These are phyloP conservation scores for Pestalotiopsis fici DNA, from an alignment of 2,329 filamentous ascomycete genomes.

Conservation along the genomic window DNA sequence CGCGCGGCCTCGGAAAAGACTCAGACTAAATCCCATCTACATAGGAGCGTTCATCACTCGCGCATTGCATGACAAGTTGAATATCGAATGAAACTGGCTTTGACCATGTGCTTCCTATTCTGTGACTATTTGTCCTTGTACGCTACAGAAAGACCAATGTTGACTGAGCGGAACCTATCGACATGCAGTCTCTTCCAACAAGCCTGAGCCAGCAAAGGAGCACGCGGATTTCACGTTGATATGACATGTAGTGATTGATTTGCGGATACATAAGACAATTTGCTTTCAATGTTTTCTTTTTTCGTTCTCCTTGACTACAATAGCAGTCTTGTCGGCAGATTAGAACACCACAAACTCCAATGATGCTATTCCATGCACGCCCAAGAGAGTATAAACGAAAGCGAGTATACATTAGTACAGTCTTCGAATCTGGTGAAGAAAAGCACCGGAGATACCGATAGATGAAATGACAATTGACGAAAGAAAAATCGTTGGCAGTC, in stretches of 20 bases:
- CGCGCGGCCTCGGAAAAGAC: neutral
- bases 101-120: neutral
- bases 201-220: neutral
- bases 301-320: neutral
- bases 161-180: neutral
- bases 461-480: conserved; percentile 2
- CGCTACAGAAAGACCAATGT: neutral
- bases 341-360: conserved; percentile 1
- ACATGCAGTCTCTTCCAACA: neutral
- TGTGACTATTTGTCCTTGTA: neutral
- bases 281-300: neutral
- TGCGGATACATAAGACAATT: neutral
- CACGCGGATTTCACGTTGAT: neutral
- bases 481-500: conserved; percentile 4
- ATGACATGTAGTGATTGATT: neutral
- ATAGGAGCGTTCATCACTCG: neutral
- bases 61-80: neutral
- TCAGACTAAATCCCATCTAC: neutral
- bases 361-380: conserved; percentile 1
- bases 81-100: neutral
- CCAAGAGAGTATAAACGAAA: neutral
- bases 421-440: neutral
- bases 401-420: conserved; percentile 1
- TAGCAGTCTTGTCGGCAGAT: neutral
- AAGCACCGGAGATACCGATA: neutral